These are phyloP conservation scores for Gelatoporia subvermispora DNA, from an alignment of 768 basidiomycete genomes.

Conservation along the genomic window DNA sequence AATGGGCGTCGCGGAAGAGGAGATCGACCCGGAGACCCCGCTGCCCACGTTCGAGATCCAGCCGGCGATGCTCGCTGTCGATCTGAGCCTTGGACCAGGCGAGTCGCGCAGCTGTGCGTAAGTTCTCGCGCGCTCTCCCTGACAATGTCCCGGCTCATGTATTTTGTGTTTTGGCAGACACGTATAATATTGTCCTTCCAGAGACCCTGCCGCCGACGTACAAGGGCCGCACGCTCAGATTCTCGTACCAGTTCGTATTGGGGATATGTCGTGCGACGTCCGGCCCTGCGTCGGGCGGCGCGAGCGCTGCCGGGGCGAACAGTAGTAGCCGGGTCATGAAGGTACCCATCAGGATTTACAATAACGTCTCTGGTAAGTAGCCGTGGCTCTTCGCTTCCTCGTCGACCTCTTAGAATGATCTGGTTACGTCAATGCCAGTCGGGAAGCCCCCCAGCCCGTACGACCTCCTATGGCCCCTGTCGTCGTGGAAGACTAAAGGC, in stretches of 20 bases:
- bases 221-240: slow-evolving; percentile 74
- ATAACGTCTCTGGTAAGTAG: slow-evolving; percentile 69
- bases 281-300: slow-evolving; percentile 35
- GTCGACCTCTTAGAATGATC: not conserved
- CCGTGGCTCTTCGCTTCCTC: not conserved
- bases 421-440: slow-evolving; percentile 23
- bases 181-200: slow-evolving; percentile 74
- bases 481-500: slow-evolving; percentile 4
- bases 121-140: not conserved
- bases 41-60: slow-evolving; percentile 85
- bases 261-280: slow-evolving; percentile 69
- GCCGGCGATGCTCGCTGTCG: slow-evolving; percentile 86
- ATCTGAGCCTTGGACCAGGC: slow-evolving; percentile 76
- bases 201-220: slow-evolving; percentile 86
- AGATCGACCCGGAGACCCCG: slow-evolving; percentile 56
- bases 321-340: slow-evolving; percentile 78
- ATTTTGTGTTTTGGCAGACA: slow-evolving; percentile 47
- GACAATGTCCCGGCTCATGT: not conserved
- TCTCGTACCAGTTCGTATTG: slow-evolving; percentile 88
- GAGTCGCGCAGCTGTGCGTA: slow-evolving; percentile 78
- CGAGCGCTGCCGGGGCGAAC: slow-evolving; percentile 24
- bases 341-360: slow-evolving; percentile 89
- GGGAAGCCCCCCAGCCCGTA: slow-evolving; percentile 59
- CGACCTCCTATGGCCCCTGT: slow-evolving; percentile 80
- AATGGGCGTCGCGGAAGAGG: slow-evolving; percentile 27